Evolutionary conservation across 2,329 filamentous ascomycete genomes (phyloP).

Genomic region (Aspergillus pseudonomiae): DNA sequence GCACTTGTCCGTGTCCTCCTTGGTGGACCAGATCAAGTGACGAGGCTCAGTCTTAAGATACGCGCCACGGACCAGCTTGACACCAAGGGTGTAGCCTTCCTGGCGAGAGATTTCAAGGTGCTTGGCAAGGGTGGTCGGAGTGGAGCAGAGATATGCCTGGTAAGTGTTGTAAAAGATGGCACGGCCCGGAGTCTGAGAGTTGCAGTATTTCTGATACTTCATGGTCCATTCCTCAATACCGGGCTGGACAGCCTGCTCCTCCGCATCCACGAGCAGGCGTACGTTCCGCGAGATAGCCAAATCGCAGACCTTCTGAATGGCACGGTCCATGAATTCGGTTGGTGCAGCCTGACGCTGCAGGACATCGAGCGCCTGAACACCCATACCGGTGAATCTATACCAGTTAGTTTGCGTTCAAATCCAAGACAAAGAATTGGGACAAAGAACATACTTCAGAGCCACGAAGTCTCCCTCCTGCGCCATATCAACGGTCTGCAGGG

Average conservation of each 20-base stretch:
- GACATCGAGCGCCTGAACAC: constrained; percentile 44
- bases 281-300: constrained; percentile 46
- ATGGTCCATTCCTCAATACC: constrained; percentile 58
- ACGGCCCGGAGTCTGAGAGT: constrained; percentile 46
- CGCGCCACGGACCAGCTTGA: constrained; percentile 58
- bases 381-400: constrained; percentile 53
- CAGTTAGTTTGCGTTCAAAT: constrained; percentile 8
- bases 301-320: constrained; percentile 50
- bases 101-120: constrained; percentile 50
- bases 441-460: constrained; percentile 51
- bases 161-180: constrained; percentile 60
- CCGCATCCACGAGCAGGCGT: constrained; percentile 57
- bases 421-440: not conserved
- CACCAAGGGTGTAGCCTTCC: constrained; percentile 54
- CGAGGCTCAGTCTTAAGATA: constrained; percentile 55
- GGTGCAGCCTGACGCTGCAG: constrained; percentile 44
- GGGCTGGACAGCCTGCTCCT: constrained; percentile 56
- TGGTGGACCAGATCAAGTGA: constrained; percentile 49
- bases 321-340: constrained; percentile 43
- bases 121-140: constrained; percentile 47
- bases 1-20: constrained; percentile 51
- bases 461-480: constrained; percentile 55
- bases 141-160: constrained; percentile 57
- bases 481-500: constrained; percentile 57
- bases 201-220: constrained; percentile 57